These are phyloP conservation scores for Colletotrichum sp. DNA, from an alignment of 2,329 filamentous ascomycete genomes.

Conservation along the genomic window DNA sequence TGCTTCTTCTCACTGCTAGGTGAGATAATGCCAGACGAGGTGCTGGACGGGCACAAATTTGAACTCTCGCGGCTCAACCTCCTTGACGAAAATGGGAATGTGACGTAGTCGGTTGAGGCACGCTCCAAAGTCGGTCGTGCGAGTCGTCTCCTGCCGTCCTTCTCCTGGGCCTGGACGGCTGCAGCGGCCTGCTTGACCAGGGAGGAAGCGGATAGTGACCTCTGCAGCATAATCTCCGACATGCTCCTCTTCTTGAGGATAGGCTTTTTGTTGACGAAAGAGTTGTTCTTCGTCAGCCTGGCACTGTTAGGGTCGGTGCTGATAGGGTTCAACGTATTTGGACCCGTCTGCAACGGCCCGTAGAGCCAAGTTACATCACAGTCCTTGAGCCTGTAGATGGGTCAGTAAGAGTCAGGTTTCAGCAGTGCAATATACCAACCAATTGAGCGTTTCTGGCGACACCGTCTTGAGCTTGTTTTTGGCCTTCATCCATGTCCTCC, in stretches of 20 bases:
- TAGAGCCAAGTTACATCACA: constrained; percentile 98
- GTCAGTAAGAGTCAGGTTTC: constrained; percentile 7
- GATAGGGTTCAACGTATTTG: constrained; percentile 56
- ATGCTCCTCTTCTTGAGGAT: constrained; percentile 97
- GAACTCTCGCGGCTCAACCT: constrained; percentile 66
- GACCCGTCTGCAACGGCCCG: constrained; percentile 82
- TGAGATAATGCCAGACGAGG: constrained; percentile 72
- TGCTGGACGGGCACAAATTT: constrained; percentile 68
- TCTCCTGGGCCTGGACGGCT: constrained; percentile 82
- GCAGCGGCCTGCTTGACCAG: constrained; percentile 88
- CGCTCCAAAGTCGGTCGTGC: constrained; percentile 63
- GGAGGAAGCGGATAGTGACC: constrained; percentile 86
- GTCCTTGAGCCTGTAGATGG: constrained; percentile 81
- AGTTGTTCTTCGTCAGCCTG: constrained; percentile 58
- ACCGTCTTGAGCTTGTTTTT: constrained; percentile 88
- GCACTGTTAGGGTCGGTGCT: constrained; percentile 43
- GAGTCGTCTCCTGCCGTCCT: constrained; percentile 51
- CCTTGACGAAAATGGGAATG: constrained; percentile 67
- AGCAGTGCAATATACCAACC: constrained; percentile 60
- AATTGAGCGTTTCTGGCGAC: constrained; percentile 90
- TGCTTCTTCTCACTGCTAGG: constrained; percentile 75
- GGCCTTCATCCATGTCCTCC: constrained; percentile 94
- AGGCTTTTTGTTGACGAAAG: constrained; percentile 80
- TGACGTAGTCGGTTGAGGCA: constrained; percentile 71
- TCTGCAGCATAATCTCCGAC: constrained; percentile 93